phyloP scores from a whole-genome alignment of 2,329 filamentous ascomycete genomes.

The Dactylellina leptospora region DNA sequence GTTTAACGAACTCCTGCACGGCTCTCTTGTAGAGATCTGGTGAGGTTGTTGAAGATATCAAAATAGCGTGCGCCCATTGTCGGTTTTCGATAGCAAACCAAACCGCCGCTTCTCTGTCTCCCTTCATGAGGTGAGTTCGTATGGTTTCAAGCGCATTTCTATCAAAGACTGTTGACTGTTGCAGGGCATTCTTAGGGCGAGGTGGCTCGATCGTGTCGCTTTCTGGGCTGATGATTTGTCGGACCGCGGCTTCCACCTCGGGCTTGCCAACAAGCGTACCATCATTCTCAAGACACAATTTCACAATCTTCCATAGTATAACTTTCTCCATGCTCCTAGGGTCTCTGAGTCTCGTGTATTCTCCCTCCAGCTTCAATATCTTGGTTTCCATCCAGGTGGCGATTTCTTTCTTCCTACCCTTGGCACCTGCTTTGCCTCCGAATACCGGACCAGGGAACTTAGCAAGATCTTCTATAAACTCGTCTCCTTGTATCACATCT shows the following conservation, averaged over 20 bases:
- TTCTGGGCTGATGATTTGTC: constrained; percentile 75
- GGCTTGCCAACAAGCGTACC: constrained; percentile 78
- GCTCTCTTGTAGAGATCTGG: constrained; percentile 90
- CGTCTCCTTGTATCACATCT: constrained; percentile 74
- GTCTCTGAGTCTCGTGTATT: constrained; percentile 62
- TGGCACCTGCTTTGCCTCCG: constrained; percentile 67
- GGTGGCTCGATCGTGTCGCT: constrained; percentile 57
- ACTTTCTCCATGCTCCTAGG: constrained; percentile 70
- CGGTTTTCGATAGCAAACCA: constrained; percentile 93
- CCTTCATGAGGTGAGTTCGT: constrained; percentile 75
- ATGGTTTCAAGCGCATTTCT: constrained; percentile 74
- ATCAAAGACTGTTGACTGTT: constrained; percentile 65
- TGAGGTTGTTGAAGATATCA: constrained; percentile 81
- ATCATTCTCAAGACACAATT: constrained; percentile 84
- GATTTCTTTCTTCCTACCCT: constrained; percentile 95
- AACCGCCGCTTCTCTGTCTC: constrained; percentile 87
- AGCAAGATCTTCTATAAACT: constrained; percentile 67
- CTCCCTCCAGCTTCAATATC: constrained; percentile 64
- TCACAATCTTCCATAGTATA: constrained; percentile 85
- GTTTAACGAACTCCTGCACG: constrained; percentile 91
- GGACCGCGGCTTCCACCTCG: constrained; percentile 76
- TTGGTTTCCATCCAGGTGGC: constrained; percentile 79
- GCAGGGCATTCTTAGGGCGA: constrained; percentile 55
- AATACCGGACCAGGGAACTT: constrained; percentile 86
- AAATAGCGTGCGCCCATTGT: constrained; percentile 94